A percentile compares a stretch with the other conserved stretches of the same genome.
Evolutionary conservation across 1,139 yeast species (phyloP).

Genomic region (Debaryomyces sp.): DNA sequence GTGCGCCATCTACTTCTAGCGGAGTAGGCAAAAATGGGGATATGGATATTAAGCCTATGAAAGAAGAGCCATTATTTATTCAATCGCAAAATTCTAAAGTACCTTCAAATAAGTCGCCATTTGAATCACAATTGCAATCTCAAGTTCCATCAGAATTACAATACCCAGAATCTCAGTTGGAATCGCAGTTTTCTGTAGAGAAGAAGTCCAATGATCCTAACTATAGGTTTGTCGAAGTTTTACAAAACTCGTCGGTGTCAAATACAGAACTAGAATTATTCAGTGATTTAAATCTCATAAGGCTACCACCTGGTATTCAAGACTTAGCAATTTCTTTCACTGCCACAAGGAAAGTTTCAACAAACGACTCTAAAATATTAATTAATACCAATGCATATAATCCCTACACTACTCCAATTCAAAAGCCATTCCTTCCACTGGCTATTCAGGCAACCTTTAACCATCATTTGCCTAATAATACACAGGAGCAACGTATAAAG

Average conservation of each 20-base stretch:
- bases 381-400: slow-evolving; percentile 27
- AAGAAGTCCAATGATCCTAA: slow-evolving; percentile 14
- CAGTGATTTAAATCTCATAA: slow-evolving; percentile 45
- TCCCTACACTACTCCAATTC: slow-evolving; percentile 34
- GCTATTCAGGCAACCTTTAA: slow-evolving; percentile 26
- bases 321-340: slow-evolving; percentile 58
- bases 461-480: slow-evolving; percentile 14
- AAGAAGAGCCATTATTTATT: neutral
- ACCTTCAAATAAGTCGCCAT: neutral
- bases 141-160: neutral
- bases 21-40: slow-evolving; percentile 5
- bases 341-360: slow-evolving; percentile 37
- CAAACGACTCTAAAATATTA: slow-evolving; percentile 28
- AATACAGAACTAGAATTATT: slow-evolving; percentile 38
- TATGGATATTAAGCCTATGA: neutral
- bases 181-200: slow-evolving; percentile 6
- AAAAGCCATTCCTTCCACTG: slow-evolving; percentile 44
- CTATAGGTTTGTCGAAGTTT: slow-evolving; percentile 29
- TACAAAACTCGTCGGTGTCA: slow-evolving; percentile 35
- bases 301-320: slow-evolving; percentile 74
- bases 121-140: slow-evolving; percentile 3
- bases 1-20: slow-evolving; percentile 13
- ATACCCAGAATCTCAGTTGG: neutral
- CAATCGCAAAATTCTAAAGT: neutral
- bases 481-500: slow-evolving; percentile 21